Percentiles rank a stretch among this genome's conserved stretches.
Conservation (phyloP, 1,284 basidiomycete species). For the Apiotrichum porosum region DNA sequence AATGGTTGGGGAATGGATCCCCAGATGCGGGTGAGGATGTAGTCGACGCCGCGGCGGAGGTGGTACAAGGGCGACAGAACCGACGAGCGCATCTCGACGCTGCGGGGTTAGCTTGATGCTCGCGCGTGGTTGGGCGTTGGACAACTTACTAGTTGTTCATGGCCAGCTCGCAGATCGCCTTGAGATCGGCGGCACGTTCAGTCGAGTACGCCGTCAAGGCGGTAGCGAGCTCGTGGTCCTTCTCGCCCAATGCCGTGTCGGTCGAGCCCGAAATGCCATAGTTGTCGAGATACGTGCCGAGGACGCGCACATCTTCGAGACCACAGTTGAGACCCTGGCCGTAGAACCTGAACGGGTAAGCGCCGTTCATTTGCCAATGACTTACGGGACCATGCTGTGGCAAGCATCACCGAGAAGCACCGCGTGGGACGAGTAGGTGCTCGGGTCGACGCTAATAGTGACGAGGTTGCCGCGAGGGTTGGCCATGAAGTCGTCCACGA, state of each 20-base stretch:
- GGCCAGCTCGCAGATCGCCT: constrained; percentile 85
- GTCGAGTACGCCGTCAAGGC: constrained; percentile 74
- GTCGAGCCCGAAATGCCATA: constrained; percentile 57
- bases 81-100: constrained; percentile 88
- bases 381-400: constrained; percentile 77
- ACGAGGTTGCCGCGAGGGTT: constrained; percentile 87
- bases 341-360: constrained; percentile 69
- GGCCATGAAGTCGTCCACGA: constrained; percentile 69
- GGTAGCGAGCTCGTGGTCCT: constrained; percentile 54
- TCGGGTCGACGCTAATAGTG: constrained; percentile 82
- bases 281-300: constrained; percentile 68
- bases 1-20: constrained; percentile 55
- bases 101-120: constrained; percentile 48
- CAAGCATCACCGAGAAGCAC: constrained; percentile 90
- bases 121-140: background rate
- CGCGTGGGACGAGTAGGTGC: constrained; percentile 82
- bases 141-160: constrained; percentile 87
- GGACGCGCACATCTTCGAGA: constrained; percentile 89
- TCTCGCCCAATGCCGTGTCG: constrained; percentile 32
- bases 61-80: constrained; percentile 79
- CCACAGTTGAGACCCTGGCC: constrained; percentile 98
- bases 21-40: constrained; percentile 56
- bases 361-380: no score
- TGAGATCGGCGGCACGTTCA: constrained; percentile 76
- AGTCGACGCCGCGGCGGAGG: constrained; percentile 74